Evolutionary conservation across 164 flowering plant genomes (phyloP).

Genomic region (Stephania japonica): DNA sequence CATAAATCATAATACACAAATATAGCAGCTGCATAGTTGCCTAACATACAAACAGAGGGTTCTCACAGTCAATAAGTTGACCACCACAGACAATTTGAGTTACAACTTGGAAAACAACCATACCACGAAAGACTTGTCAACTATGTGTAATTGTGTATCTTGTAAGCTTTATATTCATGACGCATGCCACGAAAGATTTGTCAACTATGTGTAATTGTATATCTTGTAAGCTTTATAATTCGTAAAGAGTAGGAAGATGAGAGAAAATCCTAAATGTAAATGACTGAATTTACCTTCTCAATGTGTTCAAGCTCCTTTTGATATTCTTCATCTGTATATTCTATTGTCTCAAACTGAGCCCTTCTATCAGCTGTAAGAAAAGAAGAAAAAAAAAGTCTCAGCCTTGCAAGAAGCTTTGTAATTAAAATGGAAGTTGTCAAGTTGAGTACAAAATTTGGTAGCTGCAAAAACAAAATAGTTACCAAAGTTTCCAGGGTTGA

Average conservation of each 20-base stretch:
- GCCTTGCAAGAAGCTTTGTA: constrained; percentile 3
- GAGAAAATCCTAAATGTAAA: neutral
- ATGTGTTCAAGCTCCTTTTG: constrained; percentile 97
- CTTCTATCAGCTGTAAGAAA: constrained; percentile 87
- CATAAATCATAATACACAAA: no score
- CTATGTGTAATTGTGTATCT: no score
- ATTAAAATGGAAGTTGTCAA: neutral
- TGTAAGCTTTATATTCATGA: neutral
- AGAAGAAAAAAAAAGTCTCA: constrained; percentile 4
- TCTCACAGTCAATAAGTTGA: neutral
- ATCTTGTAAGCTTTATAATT: neutral
- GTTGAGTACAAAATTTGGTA: neutral
- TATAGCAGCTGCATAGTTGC: no score
- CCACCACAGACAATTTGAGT: neutral
- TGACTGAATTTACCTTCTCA: constrained; percentile 59
- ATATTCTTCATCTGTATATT: constrained; percentile 92
- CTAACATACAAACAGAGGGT: no score
- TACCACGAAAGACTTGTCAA: no score
- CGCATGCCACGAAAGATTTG: no score
- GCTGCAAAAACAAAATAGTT: neutral
- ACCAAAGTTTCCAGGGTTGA: constrained; percentile 98
- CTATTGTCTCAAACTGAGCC: constrained; percentile 87
- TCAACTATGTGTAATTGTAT: no score
- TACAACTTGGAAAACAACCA: neutral
- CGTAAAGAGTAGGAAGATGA: neutral